Conservation (phyloP, 164 flowering plant species). For the Kingdonia uniflora region DNA sequence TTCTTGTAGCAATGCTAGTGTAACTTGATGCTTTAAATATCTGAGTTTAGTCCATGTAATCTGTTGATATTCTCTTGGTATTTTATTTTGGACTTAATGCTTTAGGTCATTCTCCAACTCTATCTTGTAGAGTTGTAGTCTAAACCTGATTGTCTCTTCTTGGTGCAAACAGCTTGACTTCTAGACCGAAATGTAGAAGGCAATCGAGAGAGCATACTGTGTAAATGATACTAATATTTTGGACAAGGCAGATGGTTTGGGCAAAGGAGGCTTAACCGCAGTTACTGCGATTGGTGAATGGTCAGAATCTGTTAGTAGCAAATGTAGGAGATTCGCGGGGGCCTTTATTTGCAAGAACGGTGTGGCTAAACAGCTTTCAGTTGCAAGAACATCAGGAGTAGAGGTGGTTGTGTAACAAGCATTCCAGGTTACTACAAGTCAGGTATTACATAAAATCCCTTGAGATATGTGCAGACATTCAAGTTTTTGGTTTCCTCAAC, state of each 20-base stretch:
- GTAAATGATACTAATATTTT: constrained; percentile 53
- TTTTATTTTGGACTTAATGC: no score
- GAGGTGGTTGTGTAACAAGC: constrained; percentile 68
- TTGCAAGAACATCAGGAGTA: constrained; percentile 46
- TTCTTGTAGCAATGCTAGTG: no score
- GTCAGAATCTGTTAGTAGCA: constrained; percentile 63
- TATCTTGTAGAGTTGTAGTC: neutral
- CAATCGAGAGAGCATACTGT: constrained; percentile 60
- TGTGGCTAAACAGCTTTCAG: constrained; percentile 60
- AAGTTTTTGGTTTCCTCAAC: neutral
- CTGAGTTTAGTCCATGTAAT: no score
- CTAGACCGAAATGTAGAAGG: constrained; percentile 53
- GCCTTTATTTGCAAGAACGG: constrained; percentile 72
- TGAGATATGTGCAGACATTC: neutral
- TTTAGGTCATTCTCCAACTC: neutral
- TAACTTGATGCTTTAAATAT: no score
- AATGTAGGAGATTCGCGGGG: constrained; percentile 86
- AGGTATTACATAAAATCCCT: no score
- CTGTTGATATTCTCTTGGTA: no score
- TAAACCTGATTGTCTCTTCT: neutral
- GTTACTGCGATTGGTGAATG: constrained; percentile 74
- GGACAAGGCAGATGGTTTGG: constrained; percentile 32
- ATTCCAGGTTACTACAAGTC: constrained; percentile 40
- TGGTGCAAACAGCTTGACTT: constrained; percentile 42
- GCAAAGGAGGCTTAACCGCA: constrained; percentile 85